phyloP scores from a whole-genome alignment of 495 filamentous ascomycete species.

The Neurospora africana region DNA sequence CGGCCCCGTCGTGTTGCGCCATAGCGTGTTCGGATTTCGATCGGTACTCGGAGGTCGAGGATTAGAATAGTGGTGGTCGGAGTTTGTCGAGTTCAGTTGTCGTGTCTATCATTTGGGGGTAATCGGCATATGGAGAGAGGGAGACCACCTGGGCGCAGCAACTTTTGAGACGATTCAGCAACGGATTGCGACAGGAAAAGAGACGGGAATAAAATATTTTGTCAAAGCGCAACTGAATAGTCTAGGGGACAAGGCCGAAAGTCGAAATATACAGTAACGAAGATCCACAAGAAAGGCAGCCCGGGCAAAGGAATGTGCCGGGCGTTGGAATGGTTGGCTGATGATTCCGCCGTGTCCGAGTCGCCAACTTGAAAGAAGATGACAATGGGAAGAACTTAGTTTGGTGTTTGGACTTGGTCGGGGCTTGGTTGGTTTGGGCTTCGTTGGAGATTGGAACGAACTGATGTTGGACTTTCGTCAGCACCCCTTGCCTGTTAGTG shows the following conservation, averaged over 20 bases:
- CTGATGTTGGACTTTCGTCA: background rate
- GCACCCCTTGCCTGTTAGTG: background rate
- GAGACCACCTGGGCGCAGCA: background rate
- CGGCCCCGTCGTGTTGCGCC: slow-evolving; percentile 16
- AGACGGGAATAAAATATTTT: background rate
- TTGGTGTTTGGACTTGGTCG: background rate
- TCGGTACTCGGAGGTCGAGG: background rate
- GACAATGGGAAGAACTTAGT: background rate
- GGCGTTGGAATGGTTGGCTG: background rate
- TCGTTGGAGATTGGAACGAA: background rate
- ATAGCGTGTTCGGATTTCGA: slow-evolving; percentile 7
- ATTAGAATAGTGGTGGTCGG: background rate
- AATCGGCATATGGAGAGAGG: background rate
- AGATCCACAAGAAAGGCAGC: background rate
- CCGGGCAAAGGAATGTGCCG: background rate
- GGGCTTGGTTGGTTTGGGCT: background rate
- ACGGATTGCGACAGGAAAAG: background rate
- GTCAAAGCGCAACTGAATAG: background rate
- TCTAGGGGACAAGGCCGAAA: background rate
- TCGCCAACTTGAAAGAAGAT: background rate
- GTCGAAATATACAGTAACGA: background rate
- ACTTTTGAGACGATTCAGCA: background rate
- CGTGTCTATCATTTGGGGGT: background rate
- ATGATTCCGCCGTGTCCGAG: background rate
- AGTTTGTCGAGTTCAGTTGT: background rate